Conservation (phyloP, 2,329 filamentous ascomycete genomes). For the Aureobasidium sp. region DNA sequence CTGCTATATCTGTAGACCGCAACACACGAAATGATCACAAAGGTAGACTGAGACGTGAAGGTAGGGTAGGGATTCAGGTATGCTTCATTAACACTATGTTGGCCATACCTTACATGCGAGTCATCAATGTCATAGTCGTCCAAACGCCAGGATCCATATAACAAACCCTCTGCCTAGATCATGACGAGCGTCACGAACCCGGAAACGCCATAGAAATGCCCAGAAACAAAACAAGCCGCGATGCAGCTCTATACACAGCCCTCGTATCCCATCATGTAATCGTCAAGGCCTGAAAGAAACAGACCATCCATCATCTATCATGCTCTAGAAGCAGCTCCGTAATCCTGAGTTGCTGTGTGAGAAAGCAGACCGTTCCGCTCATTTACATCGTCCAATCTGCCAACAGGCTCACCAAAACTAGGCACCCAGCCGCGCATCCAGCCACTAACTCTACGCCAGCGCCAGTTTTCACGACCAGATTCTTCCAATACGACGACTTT, state of each 20-base stretch:
- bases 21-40: conserved; percentile 21
- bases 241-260: not conserved
- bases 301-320: not conserved
- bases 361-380: not conserved
- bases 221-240: not conserved
- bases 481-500: conserved; percentile 41
- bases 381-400: not conserved
- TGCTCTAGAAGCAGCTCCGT: conserved; percentile 1
- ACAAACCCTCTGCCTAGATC: not conserved
- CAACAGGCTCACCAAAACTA: conserved; percentile 33
- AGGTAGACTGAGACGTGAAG: not conserved
- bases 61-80: not conserved
- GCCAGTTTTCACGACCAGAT: conserved; percentile 35
- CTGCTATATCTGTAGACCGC: too few species aligned
- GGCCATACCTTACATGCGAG: not conserved
- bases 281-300: not conserved
- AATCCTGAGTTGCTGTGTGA: not conserved
- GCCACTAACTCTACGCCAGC: conserved; percentile 52
- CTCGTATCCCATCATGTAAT: not conserved
- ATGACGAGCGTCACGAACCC: not conserved
- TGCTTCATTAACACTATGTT: not conserved
- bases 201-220: conserved; percentile 5
- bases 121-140: not conserved
- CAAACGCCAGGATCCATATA: not conserved
- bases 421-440: conserved; percentile 64